A percentile compares a stretch with the other conserved stretches of the same genome.
phyloP scores from a whole-genome alignment of 2,329 filamentous ascomycete genomes.

The Sordariomycetes sp. region DNA sequence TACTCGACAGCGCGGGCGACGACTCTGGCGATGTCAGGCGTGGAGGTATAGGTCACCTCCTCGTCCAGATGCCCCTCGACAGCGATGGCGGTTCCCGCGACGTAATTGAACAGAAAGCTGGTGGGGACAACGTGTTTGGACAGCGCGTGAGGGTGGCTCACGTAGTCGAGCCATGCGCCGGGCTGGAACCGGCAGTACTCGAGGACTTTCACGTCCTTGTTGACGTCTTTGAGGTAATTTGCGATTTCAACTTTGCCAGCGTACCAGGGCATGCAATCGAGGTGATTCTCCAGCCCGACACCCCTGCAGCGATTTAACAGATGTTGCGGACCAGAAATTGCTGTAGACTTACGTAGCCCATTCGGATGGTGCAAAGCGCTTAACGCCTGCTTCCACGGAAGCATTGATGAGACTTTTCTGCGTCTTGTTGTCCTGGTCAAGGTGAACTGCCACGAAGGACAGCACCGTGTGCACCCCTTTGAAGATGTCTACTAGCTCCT shows the following conservation, averaged over 20 bases:
- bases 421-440: conserved; percentile 21
- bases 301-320: not conserved
- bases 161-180: too few relatives aligned
- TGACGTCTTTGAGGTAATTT: conserved; percentile 40
- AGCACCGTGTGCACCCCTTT: conserved; percentile 41
- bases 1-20: too few relatives aligned
- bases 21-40: too few relatives aligned
- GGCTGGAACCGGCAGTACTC: too few relatives aligned
- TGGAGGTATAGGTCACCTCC: too few relatives aligned
- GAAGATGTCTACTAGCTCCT: not conserved
- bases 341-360: conserved; percentile 29
- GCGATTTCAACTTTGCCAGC: conserved; percentile 35
- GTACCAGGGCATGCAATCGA: conserved; percentile 33
- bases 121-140: too few relatives aligned
- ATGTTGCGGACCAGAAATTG: not conserved
- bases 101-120: too few relatives aligned
- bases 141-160: too few relatives aligned
- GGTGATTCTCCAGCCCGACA: not conserved
- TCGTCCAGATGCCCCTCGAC: too few relatives aligned
- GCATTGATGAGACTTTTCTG: conserved; percentile 42
- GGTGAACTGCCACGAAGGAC: conserved; percentile 34
- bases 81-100: too few relatives aligned
- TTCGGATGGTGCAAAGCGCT: conserved; percentile 53
- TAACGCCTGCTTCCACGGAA: conserved; percentile 46
- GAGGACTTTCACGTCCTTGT: conserved; percentile 34